Base-by-base conservation (phyloP, 805 yeast species). In the Dipodascopsis tothii region DNA sequence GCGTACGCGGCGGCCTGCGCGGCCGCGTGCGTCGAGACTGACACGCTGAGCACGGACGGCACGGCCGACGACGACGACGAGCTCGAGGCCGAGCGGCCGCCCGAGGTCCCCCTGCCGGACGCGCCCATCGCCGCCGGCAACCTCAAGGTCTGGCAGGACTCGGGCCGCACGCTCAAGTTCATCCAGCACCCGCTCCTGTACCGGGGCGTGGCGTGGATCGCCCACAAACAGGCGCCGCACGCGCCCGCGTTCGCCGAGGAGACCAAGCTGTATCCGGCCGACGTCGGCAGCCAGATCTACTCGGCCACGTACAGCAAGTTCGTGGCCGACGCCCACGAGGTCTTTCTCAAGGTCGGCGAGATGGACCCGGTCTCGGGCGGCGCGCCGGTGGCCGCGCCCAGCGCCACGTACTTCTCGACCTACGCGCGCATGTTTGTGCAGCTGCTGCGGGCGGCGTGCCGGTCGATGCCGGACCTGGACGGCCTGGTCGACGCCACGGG, bases 191-290 rank as follows among this genome's bases (percentile, higher is more conserved):
- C 62, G 4, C 38, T 43, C 5, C 16, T 43, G 2, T 38, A 30
- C 7, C 51, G 44, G 5, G 64, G 64, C 4, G 18, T 49, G 17
- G 58, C 59, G 3, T 60, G 64, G 64, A 55, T 60, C 11, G 44
- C 41, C 6, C 38, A 35, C 27, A 40, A 38, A 28, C 14, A 30
- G 19, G 30, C 21, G 11, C 23, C 5, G 22, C 6, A 23, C 9
- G 42, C 21, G n/a, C 41, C 37, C 5, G 44, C 41, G 11, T 21
- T 39, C 5, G 46, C 45, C 2, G 46, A 53, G 19, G 60, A 58
- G 27, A 23, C 35, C 19, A 48, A 42, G 37, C 19, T 58, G 18
- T 58, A 42, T 40, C 54, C 54, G 4, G 32, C 50, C 9, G 39
- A 34, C 9, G 20, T 55, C 5, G 56, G 59, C 16, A 48, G 44